Evolutionary conservation across 208 protist species (phyloP), one percentile per base, ranked within the genome.

Genomic region (Trypanosoma platydactyli): DNA sequence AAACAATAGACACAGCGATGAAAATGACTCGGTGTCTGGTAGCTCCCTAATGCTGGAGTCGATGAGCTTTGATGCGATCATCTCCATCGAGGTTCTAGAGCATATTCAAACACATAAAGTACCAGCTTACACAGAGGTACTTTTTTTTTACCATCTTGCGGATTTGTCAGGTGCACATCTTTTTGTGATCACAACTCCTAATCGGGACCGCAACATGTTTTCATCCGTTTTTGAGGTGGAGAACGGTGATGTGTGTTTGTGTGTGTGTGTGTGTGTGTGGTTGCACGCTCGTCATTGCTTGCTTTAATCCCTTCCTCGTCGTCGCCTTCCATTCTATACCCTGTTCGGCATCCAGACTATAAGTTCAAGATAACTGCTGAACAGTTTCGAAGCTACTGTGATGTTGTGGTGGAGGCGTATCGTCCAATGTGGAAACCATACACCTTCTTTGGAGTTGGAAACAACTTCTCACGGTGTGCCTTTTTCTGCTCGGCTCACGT

Each of bases 11-110:
- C n/a, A 18, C 46, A 58, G 1, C 5, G 24, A 13, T 0, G 40
- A 38, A 52, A 20, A 18, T 52, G 18, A 24, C 9, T 12, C 16
- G 3, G 44, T 22, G 5, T 13, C 3, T 20, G 9, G 46, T 24
- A 5, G 27, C 11, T 33, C 29, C 0, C 42, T 41, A 16, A 38
- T 35, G 22, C 49, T 40, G 11, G 0, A 42, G 1, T 71, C 41
- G 29, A 18, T 45, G 6, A 20, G 42, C 1, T 68, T 74, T 59
- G 80, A 90, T 44, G 76, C 81, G 15, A 69, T 90, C 18, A 41
- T 83, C 41, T 85, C 76, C 25, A 73, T 87, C n/a, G 84, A 90
- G 42, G 80, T 87, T 12, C 57, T 87, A 15, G 80, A 85, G 66
- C 78, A 87, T 68, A 78, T 87, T 25, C 46, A 72, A 0, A 71